Base-by-base conservation (phyloP, 345 rosid genomes). In the Aurinia saxatilis region DNA sequence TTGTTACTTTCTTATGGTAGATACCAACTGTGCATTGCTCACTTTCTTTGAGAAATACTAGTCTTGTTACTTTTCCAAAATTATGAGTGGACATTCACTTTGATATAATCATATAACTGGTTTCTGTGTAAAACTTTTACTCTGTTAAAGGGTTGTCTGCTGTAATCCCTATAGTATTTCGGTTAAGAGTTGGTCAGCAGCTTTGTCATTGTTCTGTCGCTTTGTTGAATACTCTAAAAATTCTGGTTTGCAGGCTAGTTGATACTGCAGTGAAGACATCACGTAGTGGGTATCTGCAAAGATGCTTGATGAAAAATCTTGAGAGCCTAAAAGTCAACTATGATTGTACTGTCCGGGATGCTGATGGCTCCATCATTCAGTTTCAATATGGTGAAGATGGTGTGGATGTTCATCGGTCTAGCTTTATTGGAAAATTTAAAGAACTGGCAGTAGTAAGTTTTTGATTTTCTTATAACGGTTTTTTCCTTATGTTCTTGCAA, bases 221-320 rank as follows among this genome's bases (percentile, higher is more conserved):
- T 34, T 45, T 65, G 45, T 39, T 39, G 2, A 67, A 55, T 52
- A 48, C 14, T 37, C 38, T n/a, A 29, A 59, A 13, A 15, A 74
- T 41, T 52, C 58, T 68, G 63, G 51, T 60, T 60, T 65, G 34
- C 73, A 93, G 99, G 80, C 80, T 93, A 54, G 99, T 93, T 72
- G 97, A 93, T 71, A 93, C 99, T 34, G 97, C 99, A 30, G 99
- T 93, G 57, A 93, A 93, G 74, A 93, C 99, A 73, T 93, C 99
- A 50, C 96, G 99, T 50, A 93, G 99, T 85, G 99, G 99, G 37
- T 93, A 93, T 81, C 86, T 93, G 45, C 99, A 93, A 68, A 87
- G 99, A 73, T 93, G 99, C 74, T 81, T 93, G 27, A 86, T 93
- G 69, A 93, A 93, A 78, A 93, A 93, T 74, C 95, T 93, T 5